phyloP scores from a whole-genome alignment of 768 basidiomycete genomes.

The Megacollybia marginata region DNA sequence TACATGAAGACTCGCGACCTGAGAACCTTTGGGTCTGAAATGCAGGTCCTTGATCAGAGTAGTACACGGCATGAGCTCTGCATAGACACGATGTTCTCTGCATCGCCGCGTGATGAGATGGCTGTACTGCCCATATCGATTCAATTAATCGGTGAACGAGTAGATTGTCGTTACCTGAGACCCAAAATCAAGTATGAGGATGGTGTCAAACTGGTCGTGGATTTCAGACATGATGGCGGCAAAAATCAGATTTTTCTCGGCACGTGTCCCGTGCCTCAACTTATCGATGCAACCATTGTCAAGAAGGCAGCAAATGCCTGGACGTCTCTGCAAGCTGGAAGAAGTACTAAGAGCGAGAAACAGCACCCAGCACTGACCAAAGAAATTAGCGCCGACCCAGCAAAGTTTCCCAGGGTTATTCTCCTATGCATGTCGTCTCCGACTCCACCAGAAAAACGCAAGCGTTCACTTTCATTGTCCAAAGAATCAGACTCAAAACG shows the following conservation, averaged over 20 bases:
- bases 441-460: too few relatives aligned
- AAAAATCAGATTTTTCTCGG: not conserved
- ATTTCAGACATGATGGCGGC: conserved; percentile 64
- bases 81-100: conserved; percentile 95
- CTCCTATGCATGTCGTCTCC: too few relatives aligned
- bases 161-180: conserved; percentile 58
- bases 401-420: too few relatives aligned
- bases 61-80: conserved; percentile 96
- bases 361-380: too few relatives aligned
- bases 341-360: too few relatives aligned
- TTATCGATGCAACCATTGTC: not conserved
- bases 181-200: conserved; percentile 95
- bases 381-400: too few relatives aligned
- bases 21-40: conserved; percentile 89
- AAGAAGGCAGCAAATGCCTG: too few relatives aligned
- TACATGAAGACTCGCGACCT: not conserved
- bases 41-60: conserved; percentile 78
- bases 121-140: conserved; percentile 62
- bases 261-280: not conserved
- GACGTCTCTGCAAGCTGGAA: too few relatives aligned
- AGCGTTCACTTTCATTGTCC: too few relatives aligned
- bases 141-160: conserved; percentile 5
- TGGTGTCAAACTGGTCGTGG: conserved; percentile 91
- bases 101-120: conserved; percentile 97
- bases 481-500: too few relatives aligned